Base-by-base conservation (phyloP, 306 rosid species). In the Myrica gale region DNA sequence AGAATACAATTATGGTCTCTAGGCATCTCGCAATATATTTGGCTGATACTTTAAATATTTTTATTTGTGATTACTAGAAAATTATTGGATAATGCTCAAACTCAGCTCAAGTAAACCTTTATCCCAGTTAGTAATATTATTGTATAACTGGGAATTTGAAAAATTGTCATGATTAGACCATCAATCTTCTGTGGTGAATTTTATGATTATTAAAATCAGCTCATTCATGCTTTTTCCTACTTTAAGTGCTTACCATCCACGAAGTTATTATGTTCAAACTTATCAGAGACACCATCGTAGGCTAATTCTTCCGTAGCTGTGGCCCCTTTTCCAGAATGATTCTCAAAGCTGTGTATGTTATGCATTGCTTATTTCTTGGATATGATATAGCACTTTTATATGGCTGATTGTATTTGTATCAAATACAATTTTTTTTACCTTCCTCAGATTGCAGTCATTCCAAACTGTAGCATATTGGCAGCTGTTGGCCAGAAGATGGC, bases 401-500 rank as follows among this genome's bases (percentile, higher is more conserved):
- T 7, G 4, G 0, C 41, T 0, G 21, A 65, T 65, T 65, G 46
- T 41, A 39, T 42, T 39, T 65, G 48, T 65, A 16, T 65, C 48
- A 6, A 41, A 42, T 7, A 21, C 44, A 69, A 76, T 65, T 75
- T 79, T 66, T 4, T 15, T 71, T 74, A 15, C 68, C 12, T 80
- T 56, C 79, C 84, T 80, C 97, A 95, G 99, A 92, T 95, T 76
- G 96, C 91, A 0, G 78, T 95, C n/a, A 81, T 95, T 79, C 90
- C 91, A 16, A 92, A 95, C 84, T 95, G 97, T 87, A 95, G 99
- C 79, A 95, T 95, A 84, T 88, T 95, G 88, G 99, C 99, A 16
- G 86, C 97, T 37, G 99, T 95, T 85, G 99, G 99, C 78, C 97
- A 92, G 87, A 92, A 89, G 73, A 95, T 95, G 99, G 99, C 97